Evolutionary conservation across 1,284 basidiomycete species (phyloP).

Genomic region (Cryptococcus sp.): DNA sequence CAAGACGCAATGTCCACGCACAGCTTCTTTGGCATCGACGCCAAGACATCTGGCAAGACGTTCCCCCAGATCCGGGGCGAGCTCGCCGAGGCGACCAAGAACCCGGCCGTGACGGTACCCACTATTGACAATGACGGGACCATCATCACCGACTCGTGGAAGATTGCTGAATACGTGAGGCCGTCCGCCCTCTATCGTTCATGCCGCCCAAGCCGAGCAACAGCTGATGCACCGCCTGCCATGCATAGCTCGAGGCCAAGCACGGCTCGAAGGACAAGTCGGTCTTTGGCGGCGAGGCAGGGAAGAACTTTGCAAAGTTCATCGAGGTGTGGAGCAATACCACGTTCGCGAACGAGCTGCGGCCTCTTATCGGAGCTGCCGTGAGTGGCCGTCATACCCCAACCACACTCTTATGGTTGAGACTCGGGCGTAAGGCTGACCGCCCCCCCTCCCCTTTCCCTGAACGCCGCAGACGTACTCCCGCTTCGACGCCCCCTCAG

Average conservation of each 20-base stretch:
- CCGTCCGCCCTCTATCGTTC: not conserved
- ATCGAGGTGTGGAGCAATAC: constrained; percentile 28
- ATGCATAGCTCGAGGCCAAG: constrained; percentile 26
- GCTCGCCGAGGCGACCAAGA: constrained; percentile 26
- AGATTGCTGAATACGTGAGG: constrained; percentile 36
- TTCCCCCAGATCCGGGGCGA: constrained; percentile 29
- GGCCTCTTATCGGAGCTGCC: constrained; percentile 18
- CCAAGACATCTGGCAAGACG: constrained; percentile 12
- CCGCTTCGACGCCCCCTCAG: constrained; percentile 13
- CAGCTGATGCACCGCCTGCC: not conserved
- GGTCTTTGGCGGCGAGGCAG: constrained; percentile 23
- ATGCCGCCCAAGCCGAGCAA: not conserved
- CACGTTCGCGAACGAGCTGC: constrained; percentile 21
- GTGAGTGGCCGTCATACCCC: constrained; percentile 9
- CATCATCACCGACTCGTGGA: constrained; percentile 35
- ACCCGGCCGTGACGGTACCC: constrained; percentile 36
- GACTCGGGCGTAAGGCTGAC: not conserved
- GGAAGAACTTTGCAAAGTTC: constrained; percentile 27
- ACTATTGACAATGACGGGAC: constrained; percentile 26
- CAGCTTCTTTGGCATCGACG: constrained; percentile 26
- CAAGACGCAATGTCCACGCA: not conserved
- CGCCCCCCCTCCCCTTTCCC: not conserved
- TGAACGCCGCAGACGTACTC: constrained; percentile 10
- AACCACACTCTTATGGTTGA: not conserved
- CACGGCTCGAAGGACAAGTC: constrained; percentile 25